Evolutionary conservation across 2,329 filamentous ascomycete species (phyloP), one percentile per base, ranked within the genome.

Genomic region (Penicillium sp.): DNA sequence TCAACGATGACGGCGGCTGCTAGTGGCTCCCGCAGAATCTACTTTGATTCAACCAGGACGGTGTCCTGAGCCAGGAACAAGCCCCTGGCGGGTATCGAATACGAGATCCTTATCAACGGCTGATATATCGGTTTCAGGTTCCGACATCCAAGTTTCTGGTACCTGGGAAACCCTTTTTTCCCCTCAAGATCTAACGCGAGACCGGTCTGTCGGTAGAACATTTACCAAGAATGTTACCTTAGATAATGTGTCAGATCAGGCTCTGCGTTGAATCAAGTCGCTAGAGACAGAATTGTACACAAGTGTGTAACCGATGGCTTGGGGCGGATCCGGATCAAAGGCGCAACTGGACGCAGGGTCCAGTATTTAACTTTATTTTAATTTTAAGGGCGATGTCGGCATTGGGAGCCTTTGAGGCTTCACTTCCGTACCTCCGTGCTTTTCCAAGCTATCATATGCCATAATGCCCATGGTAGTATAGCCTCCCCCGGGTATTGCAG

Each of bases 1-100:
- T 45, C 16, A 4, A 35, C 16, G 26, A 35, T 21, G 33, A 54
- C 44, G 14, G 49, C 48, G 54, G 60, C 50, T 16, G 60, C 45
- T 27, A 60, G 27, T n/a, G 57, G 49, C 46, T 44, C 39, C 27
- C n/a, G 26, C 29, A 45, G 19, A 14, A 35, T 52, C 26, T 16
- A n/a, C 10, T 52, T 35, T 44, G 37, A 52, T 52, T 51, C 27
- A 39, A 24, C 27, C 14, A 37, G 37, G 31, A n/a, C 14, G 39
- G 14, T 27, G 27, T 10, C 27, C 49, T 11, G 16, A n/a, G 68
- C 61, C 9, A 29, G 26, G 16, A 19, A 47, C n/a, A 31, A 29
- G 26, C 26, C 45, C 27, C 26, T 26, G 21, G 21, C 22, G 22
- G 14, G 24, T 27, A n/a, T 46, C 24, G 9, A 33, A 33, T 16